Conservation (phyloP, 192 early-diverging fungal species). For the Rhizophagus clarus region DNA sequence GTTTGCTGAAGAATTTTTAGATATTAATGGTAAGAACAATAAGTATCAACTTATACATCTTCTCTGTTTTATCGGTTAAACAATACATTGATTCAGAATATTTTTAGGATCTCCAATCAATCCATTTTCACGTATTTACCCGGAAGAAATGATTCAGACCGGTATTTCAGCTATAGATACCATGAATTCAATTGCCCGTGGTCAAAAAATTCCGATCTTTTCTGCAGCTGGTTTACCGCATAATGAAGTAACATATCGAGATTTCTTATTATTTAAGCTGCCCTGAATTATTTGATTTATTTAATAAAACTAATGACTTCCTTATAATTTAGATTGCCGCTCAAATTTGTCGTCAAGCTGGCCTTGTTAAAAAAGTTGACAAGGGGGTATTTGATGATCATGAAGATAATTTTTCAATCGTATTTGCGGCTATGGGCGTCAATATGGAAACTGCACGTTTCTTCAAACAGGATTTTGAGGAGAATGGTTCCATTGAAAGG, state of each 20-base stretch:
- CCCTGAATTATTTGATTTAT: not conserved
- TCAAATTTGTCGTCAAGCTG: slow-evolving; percentile 99
- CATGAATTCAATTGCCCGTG: slow-evolving; percentile 99
- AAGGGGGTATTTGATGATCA: slow-evolving; percentile 95
- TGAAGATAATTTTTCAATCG: slow-evolving; percentile 99
- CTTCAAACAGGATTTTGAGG: slow-evolving; percentile 99
- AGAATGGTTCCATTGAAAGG: slow-evolving; percentile 98
- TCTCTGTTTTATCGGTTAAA: not conserved
- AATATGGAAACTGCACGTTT: slow-evolving; percentile 99
- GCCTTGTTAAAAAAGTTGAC: slow-evolving; percentile 86
- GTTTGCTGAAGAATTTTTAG: slow-evolving; percentile 98
- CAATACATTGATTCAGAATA: not conserved
- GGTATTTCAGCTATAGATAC: slow-evolving; percentile 99
- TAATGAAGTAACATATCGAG: slow-evolving; percentile 74
- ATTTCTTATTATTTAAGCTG: not conserved
- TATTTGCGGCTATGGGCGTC: slow-evolving; percentile 99
- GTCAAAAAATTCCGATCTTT: slow-evolving; percentile 99
- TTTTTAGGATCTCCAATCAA: slow-evolving; percentile 90
- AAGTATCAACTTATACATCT: not conserved
- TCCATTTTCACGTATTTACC: slow-evolving; percentile 98
- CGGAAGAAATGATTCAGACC: slow-evolving; percentile 99
- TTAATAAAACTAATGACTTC: not conserved
- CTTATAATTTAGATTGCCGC: slow-evolving; percentile 81
- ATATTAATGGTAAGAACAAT: slow-evolving; percentile 75
- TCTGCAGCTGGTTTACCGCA: slow-evolving; percentile 97